Evolutionary conservation across 768 basidiomycete genomes (phyloP).

Genomic region (Strobilomyces echinocephalus): DNA sequence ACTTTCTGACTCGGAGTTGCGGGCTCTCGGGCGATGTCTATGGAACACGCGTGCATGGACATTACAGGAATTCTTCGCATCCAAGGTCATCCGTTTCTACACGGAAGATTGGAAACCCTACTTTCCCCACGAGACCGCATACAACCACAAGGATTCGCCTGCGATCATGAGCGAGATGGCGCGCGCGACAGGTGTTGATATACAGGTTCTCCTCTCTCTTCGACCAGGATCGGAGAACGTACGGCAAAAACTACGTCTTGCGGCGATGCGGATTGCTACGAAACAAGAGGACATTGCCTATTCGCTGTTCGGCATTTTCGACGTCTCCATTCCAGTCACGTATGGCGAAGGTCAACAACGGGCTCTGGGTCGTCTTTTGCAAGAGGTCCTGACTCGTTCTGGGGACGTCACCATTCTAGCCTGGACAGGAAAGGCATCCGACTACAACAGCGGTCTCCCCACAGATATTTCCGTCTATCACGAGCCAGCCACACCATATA

Average conservation of each 20-base stretch:
- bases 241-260: background rate
- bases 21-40: no score
- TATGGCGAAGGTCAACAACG: background rate
- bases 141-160: no score
- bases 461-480: background rate
- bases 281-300: background rate
- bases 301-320: background rate
- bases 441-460: background rate
- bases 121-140: no score
- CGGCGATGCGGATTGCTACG: background rate
- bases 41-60: no score
- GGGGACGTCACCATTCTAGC: background rate
- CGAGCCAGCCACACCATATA: background rate
- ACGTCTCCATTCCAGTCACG: background rate
- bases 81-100: background rate
- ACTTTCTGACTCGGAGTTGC: no score
- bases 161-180: no score
- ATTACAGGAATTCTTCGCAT: background rate
- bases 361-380: background rate
- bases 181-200: no score
- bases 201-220: background rate
- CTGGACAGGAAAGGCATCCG: background rate
- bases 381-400: background rate
- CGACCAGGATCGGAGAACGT: background rate
- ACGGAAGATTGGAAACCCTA: no score